Evolutionary conservation across 805 yeast species (phyloP).

Genomic region (Blastobotrys robertii): DNA sequence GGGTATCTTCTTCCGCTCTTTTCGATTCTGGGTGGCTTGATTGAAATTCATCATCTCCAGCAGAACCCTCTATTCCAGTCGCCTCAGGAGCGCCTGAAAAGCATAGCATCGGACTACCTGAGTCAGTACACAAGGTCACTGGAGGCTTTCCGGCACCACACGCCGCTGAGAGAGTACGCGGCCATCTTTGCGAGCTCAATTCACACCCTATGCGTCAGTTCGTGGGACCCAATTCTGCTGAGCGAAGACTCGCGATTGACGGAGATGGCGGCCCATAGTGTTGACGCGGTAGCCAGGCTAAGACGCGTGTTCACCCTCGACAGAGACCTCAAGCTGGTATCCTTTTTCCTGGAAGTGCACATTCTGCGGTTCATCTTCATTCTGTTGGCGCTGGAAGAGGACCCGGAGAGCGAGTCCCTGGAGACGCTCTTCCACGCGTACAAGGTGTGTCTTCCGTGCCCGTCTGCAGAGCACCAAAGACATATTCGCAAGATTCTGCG

Average conservation of each 20-base stretch:
- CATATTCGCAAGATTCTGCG: slow-evolving; percentile 25
- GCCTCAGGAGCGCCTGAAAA: slow-evolving; percentile 12
- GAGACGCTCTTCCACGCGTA: slow-evolving; percentile 25
- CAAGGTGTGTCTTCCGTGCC: slow-evolving; percentile 26
- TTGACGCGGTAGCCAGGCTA: slow-evolving; percentile 20
- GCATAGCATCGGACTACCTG: slow-evolving; percentile 8
- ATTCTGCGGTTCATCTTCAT: slow-evolving; percentile 23
- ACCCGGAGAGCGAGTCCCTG: slow-evolving; percentile 16
- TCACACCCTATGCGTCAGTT: slow-evolving; percentile 19
- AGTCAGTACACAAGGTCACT: slow-evolving; percentile 15
- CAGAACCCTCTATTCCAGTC: slow-evolving; percentile 19
- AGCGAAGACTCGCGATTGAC: slow-evolving; percentile 19
- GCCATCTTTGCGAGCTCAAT: slow-evolving; percentile 19
- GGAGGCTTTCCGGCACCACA: slow-evolving; percentile 15
- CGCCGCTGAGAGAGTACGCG: slow-evolving; percentile 20
- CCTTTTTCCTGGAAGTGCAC: slow-evolving; percentile 25
- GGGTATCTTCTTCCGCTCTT: slow-evolving; percentile 32
- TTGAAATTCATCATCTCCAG: slow-evolving; percentile 16
- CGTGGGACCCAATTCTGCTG: slow-evolving; percentile 25
- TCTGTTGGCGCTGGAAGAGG: slow-evolving; percentile 20
- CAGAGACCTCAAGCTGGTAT: slow-evolving; percentile 22
- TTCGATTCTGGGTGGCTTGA: slow-evolving; percentile 27
- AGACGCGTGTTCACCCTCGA: slow-evolving; percentile 21
- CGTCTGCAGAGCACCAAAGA: slow-evolving; percentile 25
- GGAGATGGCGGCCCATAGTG: slow-evolving; percentile 19